phyloP scores from a whole-genome alignment of 2,329 filamentous ascomycete species.

The Cytospora leucostoma region DNA sequence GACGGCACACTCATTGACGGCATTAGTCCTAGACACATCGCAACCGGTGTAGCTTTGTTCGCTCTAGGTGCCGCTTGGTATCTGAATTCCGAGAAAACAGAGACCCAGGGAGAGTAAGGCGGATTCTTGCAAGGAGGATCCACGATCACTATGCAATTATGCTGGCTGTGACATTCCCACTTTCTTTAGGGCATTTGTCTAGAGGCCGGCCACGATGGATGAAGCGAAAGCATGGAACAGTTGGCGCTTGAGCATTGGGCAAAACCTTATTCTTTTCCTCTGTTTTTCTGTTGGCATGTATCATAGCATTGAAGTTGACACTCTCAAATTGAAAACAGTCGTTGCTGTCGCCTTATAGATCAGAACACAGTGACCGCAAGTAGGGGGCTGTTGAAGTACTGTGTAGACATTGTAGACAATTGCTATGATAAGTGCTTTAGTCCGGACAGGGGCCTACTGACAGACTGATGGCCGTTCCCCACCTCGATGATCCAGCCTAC shows the following conservation, averaged over 20 bases:
- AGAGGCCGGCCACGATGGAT: not conserved
- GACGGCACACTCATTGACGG: conserved; percentile 25
- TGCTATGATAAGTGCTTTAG: too few relatives aligned
- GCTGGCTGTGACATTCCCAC: not conserved
- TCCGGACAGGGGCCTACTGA: too few relatives aligned
- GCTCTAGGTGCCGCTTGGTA: conserved; percentile 21
- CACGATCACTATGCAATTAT: not conserved
- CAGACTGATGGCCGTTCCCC: too few relatives aligned
- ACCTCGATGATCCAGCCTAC: too few relatives aligned
- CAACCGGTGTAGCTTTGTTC: conserved; percentile 23
- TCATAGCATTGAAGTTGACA: not conserved
- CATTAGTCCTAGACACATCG: conserved; percentile 27
- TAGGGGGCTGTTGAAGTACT: not conserved
- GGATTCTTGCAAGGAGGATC: not conserved
- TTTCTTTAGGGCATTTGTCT: not conserved
- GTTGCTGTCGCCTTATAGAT: not conserved
- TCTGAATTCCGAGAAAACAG: conserved; percentile 5
- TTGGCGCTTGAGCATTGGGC: not conserved
- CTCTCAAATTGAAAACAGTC: not conserved
- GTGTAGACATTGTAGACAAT: not conserved
- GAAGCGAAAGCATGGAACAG: conserved; percentile 1
- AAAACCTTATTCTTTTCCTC: not conserved
- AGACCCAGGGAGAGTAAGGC: conserved; percentile 9
- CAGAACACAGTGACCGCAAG: not conserved
- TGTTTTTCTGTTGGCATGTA: not conserved